Conservation (phyloP, 140 eudicot genomes). For the Senecio squalidus region DNA sequence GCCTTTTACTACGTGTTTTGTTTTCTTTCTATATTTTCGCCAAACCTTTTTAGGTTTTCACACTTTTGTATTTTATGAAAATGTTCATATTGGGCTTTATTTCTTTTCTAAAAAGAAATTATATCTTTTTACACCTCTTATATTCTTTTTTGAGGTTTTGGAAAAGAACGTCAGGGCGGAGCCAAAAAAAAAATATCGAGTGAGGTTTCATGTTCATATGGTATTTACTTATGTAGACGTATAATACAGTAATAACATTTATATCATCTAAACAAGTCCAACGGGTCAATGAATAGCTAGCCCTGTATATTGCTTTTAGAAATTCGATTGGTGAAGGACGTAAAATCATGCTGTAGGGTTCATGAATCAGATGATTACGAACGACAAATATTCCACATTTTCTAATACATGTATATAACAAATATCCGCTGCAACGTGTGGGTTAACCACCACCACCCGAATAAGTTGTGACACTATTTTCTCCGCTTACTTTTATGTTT, state of each 20-base stretch:
- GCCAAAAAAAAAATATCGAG: no score
- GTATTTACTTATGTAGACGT: no score
- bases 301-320: neutral
- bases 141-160: no score
- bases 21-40: neutral
- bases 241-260: no score
- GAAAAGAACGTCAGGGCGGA: no score
- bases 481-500: neutral
- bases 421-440: neutral
- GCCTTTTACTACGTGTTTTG: constrained; percentile 1
- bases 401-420: neutral
- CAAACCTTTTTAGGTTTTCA: neutral
- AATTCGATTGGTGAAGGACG: neutral
- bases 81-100: neutral
- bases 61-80: constrained; percentile 13
- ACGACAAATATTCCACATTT: neutral
- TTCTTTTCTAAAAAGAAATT: neutral
- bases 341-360: neutral
- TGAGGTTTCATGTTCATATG: neutral
- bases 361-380: neutral
- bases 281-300: no score
- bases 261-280: no score
- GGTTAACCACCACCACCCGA: neutral
- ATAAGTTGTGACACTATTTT: no score
- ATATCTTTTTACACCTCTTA: neutral